Conservation (phyloP, 148 eudicot genomes). For the Camellia lanceoleosa region DNA sequence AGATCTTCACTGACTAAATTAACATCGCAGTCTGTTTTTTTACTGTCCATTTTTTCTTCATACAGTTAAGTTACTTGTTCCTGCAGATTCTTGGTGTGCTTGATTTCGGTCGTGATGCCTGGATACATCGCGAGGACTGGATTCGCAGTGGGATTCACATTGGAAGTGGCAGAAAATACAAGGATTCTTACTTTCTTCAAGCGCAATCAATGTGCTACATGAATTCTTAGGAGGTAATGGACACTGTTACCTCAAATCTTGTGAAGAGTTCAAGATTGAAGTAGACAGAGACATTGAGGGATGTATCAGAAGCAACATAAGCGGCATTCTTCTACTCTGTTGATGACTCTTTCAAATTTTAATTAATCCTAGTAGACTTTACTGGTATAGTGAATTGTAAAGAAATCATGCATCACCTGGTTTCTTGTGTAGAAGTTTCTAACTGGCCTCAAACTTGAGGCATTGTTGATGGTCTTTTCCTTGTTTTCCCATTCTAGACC, state of each 20-base stretch:
- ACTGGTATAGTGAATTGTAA: background rate
- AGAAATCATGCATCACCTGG: background rate
- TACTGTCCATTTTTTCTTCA: background rate
- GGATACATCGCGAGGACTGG: constrained; percentile 97
- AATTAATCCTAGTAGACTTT: background rate
- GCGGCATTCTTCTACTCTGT: background rate
- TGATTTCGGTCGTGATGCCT: constrained; percentile 73
- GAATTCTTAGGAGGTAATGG: constrained; percentile 42
- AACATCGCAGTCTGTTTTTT: background rate
- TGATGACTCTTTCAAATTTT: background rate
- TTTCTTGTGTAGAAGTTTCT: background rate
- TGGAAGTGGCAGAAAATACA: constrained; percentile 63
- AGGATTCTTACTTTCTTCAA: constrained; percentile 65
- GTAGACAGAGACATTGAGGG: background rate
- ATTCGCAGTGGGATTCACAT: constrained; percentile 54
- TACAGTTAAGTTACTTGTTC: background rate
- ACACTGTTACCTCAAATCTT: background rate
- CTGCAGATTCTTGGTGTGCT: constrained; percentile 77
- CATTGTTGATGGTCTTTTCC: no score
- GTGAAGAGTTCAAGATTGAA: background rate
- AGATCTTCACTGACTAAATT: constrained; percentile 2
- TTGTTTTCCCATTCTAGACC: no score
- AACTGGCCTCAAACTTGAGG: background rate
- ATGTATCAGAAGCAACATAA: background rate
- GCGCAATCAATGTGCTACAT: constrained; percentile 84